Percentiles rank a stretch among this genome's conserved stretches.
These are phyloP conservation scores for Zizania latifolia DNA, from an alignment of 176 grass and related monocot genomes.

Conservation along the genomic window DNA sequence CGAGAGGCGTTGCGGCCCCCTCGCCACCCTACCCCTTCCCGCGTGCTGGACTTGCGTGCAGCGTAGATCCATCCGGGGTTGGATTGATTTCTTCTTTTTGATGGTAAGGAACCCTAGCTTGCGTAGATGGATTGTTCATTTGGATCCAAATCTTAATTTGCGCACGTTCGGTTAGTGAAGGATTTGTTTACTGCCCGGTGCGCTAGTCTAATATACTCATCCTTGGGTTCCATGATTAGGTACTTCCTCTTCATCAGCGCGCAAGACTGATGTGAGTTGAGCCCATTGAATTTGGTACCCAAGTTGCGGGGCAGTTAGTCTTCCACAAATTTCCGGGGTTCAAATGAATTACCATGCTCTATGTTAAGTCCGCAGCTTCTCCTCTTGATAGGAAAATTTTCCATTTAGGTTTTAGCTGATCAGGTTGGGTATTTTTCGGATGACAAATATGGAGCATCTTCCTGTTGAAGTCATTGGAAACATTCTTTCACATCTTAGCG, in stretches of 20 bases:
- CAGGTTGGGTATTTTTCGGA: not conserved
- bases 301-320: not conserved
- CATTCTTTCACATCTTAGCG: constrained; percentile 75
- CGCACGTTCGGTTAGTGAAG: not conserved
- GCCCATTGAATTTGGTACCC: not conserved
- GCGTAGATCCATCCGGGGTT: not conserved
- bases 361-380: not conserved
- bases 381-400: not conserved
- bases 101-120: not conserved
- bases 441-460: constrained; percentile 61
- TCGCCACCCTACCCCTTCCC: not conserved
- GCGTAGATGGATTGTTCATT: not conserved
- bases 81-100: not conserved
- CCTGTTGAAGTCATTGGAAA: constrained; percentile 93
- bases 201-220: too few species aligned
- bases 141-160: not conserved
- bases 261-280: not conserved
- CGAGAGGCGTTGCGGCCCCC: not conserved
- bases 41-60: too few species aligned
- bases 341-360: not conserved
- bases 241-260: not conserved
- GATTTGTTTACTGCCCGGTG: too few species aligned
- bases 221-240: not conserved
- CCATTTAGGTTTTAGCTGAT: not conserved
- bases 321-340: not conserved